These are phyloP conservation scores for Xylaria sp. DNA, from an alignment of 2,329 filamentous ascomycete species.

Conservation along the genomic window DNA sequence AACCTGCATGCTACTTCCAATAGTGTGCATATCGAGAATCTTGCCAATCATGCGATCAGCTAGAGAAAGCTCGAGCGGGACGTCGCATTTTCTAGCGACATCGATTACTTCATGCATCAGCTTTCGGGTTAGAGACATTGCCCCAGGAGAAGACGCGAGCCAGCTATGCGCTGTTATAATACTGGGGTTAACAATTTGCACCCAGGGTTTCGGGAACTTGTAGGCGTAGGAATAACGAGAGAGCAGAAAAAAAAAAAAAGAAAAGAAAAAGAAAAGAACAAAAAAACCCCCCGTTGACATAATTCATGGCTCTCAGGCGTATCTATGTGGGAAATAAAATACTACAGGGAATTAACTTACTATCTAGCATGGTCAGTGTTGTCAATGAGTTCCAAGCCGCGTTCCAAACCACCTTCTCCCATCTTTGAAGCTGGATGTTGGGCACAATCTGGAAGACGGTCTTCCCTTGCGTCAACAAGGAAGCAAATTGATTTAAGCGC, in stretches of 20 bases:
- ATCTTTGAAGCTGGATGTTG: constrained; percentile 67
- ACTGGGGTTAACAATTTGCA: too few relatives aligned
- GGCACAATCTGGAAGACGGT: constrained; percentile 61
- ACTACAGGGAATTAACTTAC: too few relatives aligned
- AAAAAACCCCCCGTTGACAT: too few relatives aligned
- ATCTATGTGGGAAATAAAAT: too few relatives aligned
- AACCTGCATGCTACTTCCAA: constrained; percentile 64
- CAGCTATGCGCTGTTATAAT: constrained; percentile 55
- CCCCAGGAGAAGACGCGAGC: constrained; percentile 56
- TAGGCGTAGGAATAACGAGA: too few relatives aligned
- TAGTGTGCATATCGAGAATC: constrained; percentile 58
- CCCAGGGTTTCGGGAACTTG: too few relatives aligned
- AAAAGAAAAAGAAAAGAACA: too few relatives aligned
- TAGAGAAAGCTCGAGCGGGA: constrained; percentile 59
- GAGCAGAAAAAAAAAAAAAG: too few relatives aligned
- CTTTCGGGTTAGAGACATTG: constrained; percentile 62
- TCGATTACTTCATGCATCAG: constrained; percentile 65
- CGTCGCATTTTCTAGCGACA: constrained; percentile 65
- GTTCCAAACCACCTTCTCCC: constrained; percentile 71
- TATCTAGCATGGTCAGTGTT: constrained; percentile 64
- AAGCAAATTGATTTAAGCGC: constrained; percentile 55
- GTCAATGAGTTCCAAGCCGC: constrained; percentile 71
- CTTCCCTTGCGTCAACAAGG: constrained; percentile 54
- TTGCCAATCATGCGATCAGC: constrained; percentile 60
- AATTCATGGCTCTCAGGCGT: too few relatives aligned